Base-by-base conservation (phyloP, 2,329 filamentous ascomycete genomes). In the Microdochium bolleyi region DNA sequence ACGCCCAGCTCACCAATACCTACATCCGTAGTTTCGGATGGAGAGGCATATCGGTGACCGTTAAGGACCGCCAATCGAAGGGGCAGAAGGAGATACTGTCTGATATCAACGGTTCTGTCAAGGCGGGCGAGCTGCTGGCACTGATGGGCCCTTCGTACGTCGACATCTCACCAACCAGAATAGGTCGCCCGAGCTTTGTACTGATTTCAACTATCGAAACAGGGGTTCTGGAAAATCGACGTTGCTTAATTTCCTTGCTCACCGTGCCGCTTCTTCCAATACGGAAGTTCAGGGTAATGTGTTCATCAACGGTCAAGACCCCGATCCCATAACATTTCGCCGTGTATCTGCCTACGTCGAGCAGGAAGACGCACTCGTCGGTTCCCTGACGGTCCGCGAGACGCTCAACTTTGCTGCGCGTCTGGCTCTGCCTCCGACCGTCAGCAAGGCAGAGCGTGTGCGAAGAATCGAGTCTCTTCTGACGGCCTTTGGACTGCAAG, bases 331-430 rank as follows among this genome's bases (percentile, higher is more conserved):
- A 8, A 72, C 73, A 0, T 86, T 92, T 59, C 80, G 82, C 19
- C 75, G 80, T 49, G 75, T 92, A 50, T 86, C 81, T 52, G 83
- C 83, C 49, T 95, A 91, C 63, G 90, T 95, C 22, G 90, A 95
- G 71, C 90, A 95, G 67, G 89, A 95, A 58, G 90, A 95, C 72
- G 85, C 88, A 1, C 75, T 95, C 13, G 87, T 92, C 50, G 90
- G 89, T 3, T 86, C 86, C 0, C 73, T 95, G 57, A 95, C 89
- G 0, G 88, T 92, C 9, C 76, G 79, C 25, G 90, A 95, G 72
- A 95, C 89, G 0, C 70, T 95, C 55, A 72, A 83, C 56, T 95
- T 95, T 66, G 86, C 88, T 0, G 87, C 89, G 0, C 79, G 85
- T 25, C 78, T 95, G 3, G 11, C 41, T 27, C 44, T 32, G 34